A percentile compares a stretch with the other conserved stretches of the same genome.
Conservation (phyloP, 768 basidiomycete species). For the Suillus variegatus region DNA sequence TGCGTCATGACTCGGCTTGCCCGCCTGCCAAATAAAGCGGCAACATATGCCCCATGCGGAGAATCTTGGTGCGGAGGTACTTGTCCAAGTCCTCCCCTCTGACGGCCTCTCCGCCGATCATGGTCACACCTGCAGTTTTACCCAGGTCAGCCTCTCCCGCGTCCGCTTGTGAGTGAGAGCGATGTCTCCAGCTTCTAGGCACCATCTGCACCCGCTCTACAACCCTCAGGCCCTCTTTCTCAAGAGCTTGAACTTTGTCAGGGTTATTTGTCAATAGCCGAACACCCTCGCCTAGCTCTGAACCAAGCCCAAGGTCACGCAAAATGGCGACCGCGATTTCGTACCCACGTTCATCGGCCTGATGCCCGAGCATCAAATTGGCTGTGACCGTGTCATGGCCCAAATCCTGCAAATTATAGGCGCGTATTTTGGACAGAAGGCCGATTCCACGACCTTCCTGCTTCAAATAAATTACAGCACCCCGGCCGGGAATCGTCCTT, state of each 20-base stretch:
- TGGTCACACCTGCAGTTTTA: constrained; percentile 63
- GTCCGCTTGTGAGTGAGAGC: constrained; percentile 17
- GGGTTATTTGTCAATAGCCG: constrained; percentile 96
- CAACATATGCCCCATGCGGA: constrained; percentile 95
- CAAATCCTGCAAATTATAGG: constrained; percentile 97
- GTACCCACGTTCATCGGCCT: constrained; percentile 92
- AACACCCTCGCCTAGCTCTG: constrained; percentile 56
- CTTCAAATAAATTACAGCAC: constrained; percentile 91
- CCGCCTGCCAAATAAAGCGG: constrained; percentile 38
- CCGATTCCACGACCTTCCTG: constrained; percentile 99
- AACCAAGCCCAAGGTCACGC: constrained; percentile 79
- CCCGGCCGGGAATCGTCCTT: constrained; percentile 72
- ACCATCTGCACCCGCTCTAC: constrained; percentile 92
- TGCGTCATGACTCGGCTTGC: background rate
- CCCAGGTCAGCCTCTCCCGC: constrained; percentile 20
- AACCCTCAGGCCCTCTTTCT: constrained; percentile 77
- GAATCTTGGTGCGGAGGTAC: constrained; percentile 94
- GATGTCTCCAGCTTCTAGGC: constrained; percentile 76
- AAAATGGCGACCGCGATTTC: constrained; percentile 90
- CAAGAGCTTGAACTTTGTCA: constrained; percentile 89
- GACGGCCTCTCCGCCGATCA: constrained; percentile 78
- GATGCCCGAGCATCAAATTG: constrained; percentile 92
- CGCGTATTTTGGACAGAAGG: constrained; percentile 90
- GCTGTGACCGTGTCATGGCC: constrained; percentile 99
- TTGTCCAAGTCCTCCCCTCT: constrained; percentile 88